Percentiles rank a stretch among this genome's conserved stretches.
These are phyloP conservation scores for Monosporascus sp. DNA, from an alignment of 2,329 filamentous ascomycete species.

Conservation along the genomic window DNA sequence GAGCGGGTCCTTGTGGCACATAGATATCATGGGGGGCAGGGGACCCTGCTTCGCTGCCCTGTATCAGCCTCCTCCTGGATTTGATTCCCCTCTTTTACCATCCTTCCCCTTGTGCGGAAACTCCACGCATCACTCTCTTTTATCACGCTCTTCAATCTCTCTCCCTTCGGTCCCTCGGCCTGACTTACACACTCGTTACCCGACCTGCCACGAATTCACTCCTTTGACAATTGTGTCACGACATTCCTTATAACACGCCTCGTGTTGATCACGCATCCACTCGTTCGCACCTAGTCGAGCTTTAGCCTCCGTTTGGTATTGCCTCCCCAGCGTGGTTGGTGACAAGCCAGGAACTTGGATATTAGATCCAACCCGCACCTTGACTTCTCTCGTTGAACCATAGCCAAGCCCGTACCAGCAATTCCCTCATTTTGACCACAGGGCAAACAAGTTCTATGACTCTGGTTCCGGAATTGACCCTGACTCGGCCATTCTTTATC, in stretches of 20 bases:
- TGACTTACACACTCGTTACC: conserved; percentile 5
- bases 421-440: too few species aligned
- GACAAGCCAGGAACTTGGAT: not conserved
- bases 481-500: too few species aligned
- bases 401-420: too few species aligned
- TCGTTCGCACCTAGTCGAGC: conserved; percentile 1
- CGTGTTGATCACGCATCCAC: conserved; percentile 27
- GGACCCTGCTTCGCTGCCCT: not conserved
- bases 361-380: not conserved
- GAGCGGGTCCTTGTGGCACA: too few species aligned
- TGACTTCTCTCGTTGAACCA: not conserved
- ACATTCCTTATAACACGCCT: not conserved
- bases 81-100: not conserved
- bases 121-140: not conserved
- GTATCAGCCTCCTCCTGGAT: not conserved
- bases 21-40: too few species aligned
- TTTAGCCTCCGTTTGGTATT: conserved; percentile 10
- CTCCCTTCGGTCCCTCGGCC: conserved; percentile 5
- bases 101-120: not conserved
- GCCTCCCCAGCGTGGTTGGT: conserved; percentile 2
- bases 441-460: not conserved
- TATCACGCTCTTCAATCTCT: not conserved
- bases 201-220: conserved; percentile 8
- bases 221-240: conserved; percentile 2
- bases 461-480: not conserved